Base-by-base conservation (phyloP, 371 early-diverging fungal genomes). In the Mortierella sp. region DNA sequence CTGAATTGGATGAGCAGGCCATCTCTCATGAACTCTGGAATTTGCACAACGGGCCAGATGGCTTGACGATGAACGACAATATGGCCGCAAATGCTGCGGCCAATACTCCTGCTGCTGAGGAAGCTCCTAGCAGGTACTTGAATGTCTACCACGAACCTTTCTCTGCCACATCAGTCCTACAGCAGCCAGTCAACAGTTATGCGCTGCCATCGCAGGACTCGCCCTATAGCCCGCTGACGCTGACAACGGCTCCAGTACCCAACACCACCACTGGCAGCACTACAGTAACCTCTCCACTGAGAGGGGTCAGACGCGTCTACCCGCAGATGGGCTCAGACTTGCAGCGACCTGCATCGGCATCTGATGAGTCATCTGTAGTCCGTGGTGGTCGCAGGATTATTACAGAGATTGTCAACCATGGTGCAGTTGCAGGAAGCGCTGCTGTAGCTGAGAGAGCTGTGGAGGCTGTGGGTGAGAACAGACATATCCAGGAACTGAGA, bases 371-470 rank as follows among this genome's bases (percentile, higher is more conserved):
- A 12, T 75, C 81, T 16, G 72, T 75, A 24, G 73, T 76, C 14
- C 83, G 77, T n/a, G 76, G 76, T 20, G 78, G 76, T 28, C 75
- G 78, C 3, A 64, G 75, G 47, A 73, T 83, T 52, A 73, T 80
- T 28, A 66, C 72, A 9, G 75, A 75, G 72, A 75, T 75, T 72
- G 70, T 76, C 16, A 75, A 72, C 68, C 68, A 79, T 32, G 80
- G 80, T 0, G 80, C 80, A 0, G 75, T 79, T 16, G 72, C 75
- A 10, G 75, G 78, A 22, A 75, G 83, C 1, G 83, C 73, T 5
- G 83, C 77, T 9, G 83, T 71, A 22, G 75, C 75, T 3, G 80
- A 78, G 55, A 51, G 76, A 35, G 83, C 83, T 14, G 86, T 75
- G 1, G 83, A 75, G 68, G 78, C 73, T 3, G 70, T 78, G 32